Conservation (phyloP, 345 rosid genomes). For the Citrus glauca region DNA sequence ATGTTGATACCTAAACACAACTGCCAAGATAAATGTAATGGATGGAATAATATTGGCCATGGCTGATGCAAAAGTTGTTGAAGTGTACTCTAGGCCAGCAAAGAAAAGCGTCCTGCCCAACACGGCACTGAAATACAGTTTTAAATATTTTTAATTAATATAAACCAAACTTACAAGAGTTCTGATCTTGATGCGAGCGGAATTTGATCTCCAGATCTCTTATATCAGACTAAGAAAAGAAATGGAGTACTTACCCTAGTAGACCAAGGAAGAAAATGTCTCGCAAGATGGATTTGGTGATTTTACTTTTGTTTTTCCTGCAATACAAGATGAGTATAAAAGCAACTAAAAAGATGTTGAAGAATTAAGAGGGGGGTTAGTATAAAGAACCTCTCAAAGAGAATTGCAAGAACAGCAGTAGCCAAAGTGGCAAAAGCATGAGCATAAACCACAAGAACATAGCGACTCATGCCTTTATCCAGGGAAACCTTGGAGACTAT, state of each 20-base stretch:
- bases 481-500: constrained; percentile 12
- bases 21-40: constrained; percentile 12
- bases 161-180: too few species aligned
- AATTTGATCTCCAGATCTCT: background rate
- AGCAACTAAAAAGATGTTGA: background rate
- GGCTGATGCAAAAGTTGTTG: constrained; percentile 9
- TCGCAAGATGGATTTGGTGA: background rate
- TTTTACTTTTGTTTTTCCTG: constrained; percentile 12
- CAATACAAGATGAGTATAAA: background rate
- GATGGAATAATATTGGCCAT: constrained; percentile 2
- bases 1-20: background rate
- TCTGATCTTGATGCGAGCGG: too few species aligned
- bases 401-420: background rate
- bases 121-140: background rate
- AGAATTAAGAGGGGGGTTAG: background rate
- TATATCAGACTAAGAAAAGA: too few species aligned
- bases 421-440: background rate
- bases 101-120: background rate
- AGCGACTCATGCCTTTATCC: constrained; percentile 6
- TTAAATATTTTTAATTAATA: too few species aligned
- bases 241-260: background rate
- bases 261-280: constrained; percentile 6
- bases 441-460: constrained; percentile 9
- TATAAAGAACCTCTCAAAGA: constrained; percentile 1
- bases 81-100: constrained; percentile 3